Conservation (phyloP, 2,329 filamentous ascomycete genomes). For the Trichoderma atrobrunneum region DNA sequence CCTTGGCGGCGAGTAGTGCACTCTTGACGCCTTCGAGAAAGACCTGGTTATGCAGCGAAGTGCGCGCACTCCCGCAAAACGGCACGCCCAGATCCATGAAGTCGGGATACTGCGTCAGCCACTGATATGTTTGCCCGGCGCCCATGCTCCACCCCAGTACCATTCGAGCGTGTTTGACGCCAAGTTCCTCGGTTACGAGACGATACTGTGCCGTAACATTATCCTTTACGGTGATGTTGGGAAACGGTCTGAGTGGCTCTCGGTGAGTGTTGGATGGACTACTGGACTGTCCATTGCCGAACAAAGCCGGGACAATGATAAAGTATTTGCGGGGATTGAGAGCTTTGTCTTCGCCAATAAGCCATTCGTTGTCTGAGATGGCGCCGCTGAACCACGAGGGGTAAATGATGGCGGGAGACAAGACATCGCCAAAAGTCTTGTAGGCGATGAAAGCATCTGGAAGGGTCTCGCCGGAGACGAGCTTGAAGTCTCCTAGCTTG, state of each 20-base stretch:
- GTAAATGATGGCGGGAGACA: constrained; percentile 67
- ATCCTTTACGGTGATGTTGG: constrained; percentile 46
- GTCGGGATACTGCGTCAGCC: constrained; percentile 48
- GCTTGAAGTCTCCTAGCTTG: constrained; percentile 62
- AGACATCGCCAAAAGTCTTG: constrained; percentile 67
- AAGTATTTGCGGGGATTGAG: constrained; percentile 56
- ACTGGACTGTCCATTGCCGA: constrained; percentile 53
- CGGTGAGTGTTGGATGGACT: constrained; percentile 48
- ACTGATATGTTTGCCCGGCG: constrained; percentile 52
- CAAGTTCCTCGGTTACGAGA: constrained; percentile 41
- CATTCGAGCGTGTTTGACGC: constrained; percentile 42
- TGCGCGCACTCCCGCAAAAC: constrained; percentile 50
- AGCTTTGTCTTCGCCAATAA: constrained; percentile 63
- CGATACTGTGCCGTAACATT: constrained; percentile 50
- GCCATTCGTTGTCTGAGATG: constrained; percentile 72
- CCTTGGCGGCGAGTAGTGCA: constrained; percentile 43
- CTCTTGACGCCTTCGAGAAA: constrained; percentile 54
- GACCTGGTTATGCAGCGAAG: constrained; percentile 51
- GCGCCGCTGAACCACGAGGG: constrained; percentile 66
- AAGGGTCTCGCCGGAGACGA: constrained; percentile 63
- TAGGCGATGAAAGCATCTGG: constrained; percentile 68
- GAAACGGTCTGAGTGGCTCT: constrained; percentile 38
- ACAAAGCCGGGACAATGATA: constrained; percentile 49
- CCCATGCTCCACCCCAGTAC: constrained; percentile 58
- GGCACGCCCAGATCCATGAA: constrained; percentile 46